Evolutionary conservation across 2,329 filamentous ascomycete species (phyloP), one percentile per base, ranked within the genome.

Genomic region (Botryotinia convoluta): DNA sequence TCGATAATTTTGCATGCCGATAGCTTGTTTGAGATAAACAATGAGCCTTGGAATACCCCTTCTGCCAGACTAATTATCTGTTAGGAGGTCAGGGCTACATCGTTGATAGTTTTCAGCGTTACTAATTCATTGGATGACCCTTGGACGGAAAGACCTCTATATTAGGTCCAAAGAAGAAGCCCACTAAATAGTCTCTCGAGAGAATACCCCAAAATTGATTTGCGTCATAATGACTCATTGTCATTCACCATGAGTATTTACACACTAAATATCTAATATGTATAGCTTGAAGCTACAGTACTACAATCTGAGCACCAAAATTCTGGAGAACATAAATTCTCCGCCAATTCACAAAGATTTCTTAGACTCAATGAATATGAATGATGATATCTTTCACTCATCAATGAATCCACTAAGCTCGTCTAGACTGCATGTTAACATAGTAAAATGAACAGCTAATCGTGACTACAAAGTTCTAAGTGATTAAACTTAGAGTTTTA

Each of bases 251-350:
- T 29, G 16, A 29, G 14, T 18, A 29, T 18, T 3, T 32, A n/a
- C 10, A 16, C n/a, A 57, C n/a, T 18, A 29, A 3, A 57, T 57
- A 18, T 29, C 12, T 18, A 18, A 1, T n/a, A 57, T 18, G 6
- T 57, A 9, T 18, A 57, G n/a, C 5, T 18, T 16, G 51, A 29
- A 16, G n/a, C 16, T 57, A 16, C 3, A 16, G 2, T 3, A 3
- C 3, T 8, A 29, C 0, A 29, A 57, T 29, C n/a, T 29, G n/a
- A 32, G n/a, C 1, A 29, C 8, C 7, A 3, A 18, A 54, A 1
- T 18, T 16, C 5, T 29, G 2, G 6, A 54, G 6, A n/a, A 29
- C 0, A n/a, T 3, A 8, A 18, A 54, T n/a, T 18, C 6, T 29
- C 51, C 26, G 2, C 4, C 6, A n/a, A 5, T 54, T n/a, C 51